Evolutionary conservation across 805 yeast species (phyloP).

Genomic region (Monosporozyma yasuniensis): DNA sequence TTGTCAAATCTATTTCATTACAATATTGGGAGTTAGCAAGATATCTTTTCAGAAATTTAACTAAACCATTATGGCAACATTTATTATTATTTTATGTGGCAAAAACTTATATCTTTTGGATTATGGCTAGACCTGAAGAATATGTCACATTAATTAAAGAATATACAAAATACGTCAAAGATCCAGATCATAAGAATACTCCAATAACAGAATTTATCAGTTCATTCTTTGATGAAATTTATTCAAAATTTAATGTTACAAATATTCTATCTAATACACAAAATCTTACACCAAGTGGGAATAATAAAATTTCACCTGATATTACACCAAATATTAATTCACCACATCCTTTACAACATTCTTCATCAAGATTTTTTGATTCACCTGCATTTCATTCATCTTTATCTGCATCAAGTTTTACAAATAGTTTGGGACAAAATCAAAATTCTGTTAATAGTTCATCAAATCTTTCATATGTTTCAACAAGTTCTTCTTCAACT

Average conservation of each 20-base stretch:
- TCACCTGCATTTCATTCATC: neutral
- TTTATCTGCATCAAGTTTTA: neutral
- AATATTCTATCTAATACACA: conserved; percentile 10
- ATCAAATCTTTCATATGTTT: neutral
- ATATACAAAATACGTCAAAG: conserved; percentile 1
- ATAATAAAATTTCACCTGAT: neutral
- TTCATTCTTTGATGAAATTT: conserved; percentile 20
- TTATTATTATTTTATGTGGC: conserved; percentile 38
- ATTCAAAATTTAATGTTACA: conserved; percentile 18
- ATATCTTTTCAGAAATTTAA: conserved; percentile 30
- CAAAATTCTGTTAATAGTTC: conserved; percentile 1
- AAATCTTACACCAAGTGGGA: neutral
- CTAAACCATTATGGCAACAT: conserved; percentile 39
- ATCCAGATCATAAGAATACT: conserved; percentile 2
- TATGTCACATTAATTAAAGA: conserved; percentile 24
- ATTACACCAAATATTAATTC: neutral
- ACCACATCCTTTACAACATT: neutral
- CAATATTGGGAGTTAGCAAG: conserved; percentile 35
- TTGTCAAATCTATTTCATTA: conserved; percentile 32
- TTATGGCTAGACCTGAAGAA: conserved; percentile 40
- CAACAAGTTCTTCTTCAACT: conserved; percentile 2
- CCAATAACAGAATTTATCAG: conserved; percentile 5
- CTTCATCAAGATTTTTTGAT: conserved; percentile 2
- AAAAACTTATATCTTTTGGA: conserved; percentile 42
- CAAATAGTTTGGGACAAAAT: neutral